Base-by-base conservation (phyloP, 345 rosid species). In the Gossypium longicalyx region DNA sequence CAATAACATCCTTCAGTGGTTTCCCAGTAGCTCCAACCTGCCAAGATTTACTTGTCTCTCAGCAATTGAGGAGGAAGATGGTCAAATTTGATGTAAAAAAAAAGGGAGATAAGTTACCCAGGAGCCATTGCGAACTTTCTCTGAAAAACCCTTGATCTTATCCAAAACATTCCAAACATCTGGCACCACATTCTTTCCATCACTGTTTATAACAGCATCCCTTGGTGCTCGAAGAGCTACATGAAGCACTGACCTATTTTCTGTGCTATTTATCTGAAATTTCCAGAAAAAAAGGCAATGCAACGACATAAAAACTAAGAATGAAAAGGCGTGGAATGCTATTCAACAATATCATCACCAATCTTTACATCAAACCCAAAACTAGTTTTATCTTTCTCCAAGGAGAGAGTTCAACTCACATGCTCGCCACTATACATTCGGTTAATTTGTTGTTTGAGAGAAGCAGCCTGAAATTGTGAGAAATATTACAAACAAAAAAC, bases 1-100 rank as follows among this genome's bases (percentile, higher is more conserved):
- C 89, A 80, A 95, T 58, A 56, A 95, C 98, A 89, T 95, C 88
- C 80, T 86, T 91, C 73, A 95, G 85, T 4, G 85, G 79, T 81
- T 95, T 90, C 51, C 99, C 98, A 3, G 99, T 95, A 70, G 98
- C 93, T 76, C 99, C 99, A 80, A 93, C 86, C 99, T 95, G 79
- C 73, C 75, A 85, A 81, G 15, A 43, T 73, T 60, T 76, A 47
- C 74, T 48, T 10, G 67, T 75, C 66, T 79, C 58, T 79, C 44
- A 71, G 70, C 60, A 82, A 70, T 58, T 56, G 29, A 53, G 22
- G 69, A 44, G 73, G 43, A 59, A 74, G 22, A 47, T 25, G 17
- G n/a, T 12, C 61, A 47, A 83, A 68, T 44, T 61, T 43, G 70
- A 59, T 34, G 38, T 38, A 74, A 53, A 12, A 52, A 44, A 73